These are phyloP conservation scores for Pseudogymnoascus sp. DNA, from an alignment of 2,329 filamentous ascomycete species.

Conservation along the genomic window DNA sequence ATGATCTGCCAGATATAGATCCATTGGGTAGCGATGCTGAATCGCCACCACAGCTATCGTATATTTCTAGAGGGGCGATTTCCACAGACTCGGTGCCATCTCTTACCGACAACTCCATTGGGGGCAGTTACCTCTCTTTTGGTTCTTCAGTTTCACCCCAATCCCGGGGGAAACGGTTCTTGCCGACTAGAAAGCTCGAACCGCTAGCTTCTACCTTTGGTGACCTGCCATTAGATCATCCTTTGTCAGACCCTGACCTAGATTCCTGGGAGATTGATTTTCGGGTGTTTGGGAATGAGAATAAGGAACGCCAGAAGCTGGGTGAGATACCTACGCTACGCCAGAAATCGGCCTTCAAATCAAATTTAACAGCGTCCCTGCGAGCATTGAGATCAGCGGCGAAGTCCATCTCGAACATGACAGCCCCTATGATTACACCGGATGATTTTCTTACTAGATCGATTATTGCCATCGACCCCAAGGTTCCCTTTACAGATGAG, in stretches of 20 bases:
- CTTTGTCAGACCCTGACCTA: constrained; percentile 35
- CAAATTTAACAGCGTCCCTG: constrained; percentile 60
- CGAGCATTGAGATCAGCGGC: constrained; percentile 50
- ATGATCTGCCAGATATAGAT: constrained; percentile 46
- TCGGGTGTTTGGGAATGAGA: constrained; percentile 35
- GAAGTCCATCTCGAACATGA: constrained; percentile 55
- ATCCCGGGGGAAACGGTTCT: constrained; percentile 34
- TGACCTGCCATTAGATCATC: constrained; percentile 42
- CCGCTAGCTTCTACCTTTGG: constrained; percentile 50
- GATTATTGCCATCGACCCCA: constrained; percentile 59
- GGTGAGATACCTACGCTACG: constrained; percentile 12
- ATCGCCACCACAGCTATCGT: constrained; percentile 35
- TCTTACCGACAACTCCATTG: constrained; percentile 45
- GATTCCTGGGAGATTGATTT: constrained; percentile 43
- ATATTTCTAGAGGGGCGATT: constrained; percentile 47
- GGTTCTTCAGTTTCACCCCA: constrained; percentile 24
- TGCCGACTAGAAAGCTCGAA: constrained; percentile 43
- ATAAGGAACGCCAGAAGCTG: constrained; percentile 13
- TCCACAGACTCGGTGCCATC: constrained; percentile 58
- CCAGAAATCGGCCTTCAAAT: constrained; percentile 51
- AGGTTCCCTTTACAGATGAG: constrained; percentile 61
- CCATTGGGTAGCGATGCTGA: constrained; percentile 42
- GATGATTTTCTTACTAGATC: constrained; percentile 62
- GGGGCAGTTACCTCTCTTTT: constrained; percentile 10
- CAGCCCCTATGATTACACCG: constrained; percentile 55